Base-by-base conservation (phyloP, 805 yeast species). In the Ogataea polymorpha region DNA sequence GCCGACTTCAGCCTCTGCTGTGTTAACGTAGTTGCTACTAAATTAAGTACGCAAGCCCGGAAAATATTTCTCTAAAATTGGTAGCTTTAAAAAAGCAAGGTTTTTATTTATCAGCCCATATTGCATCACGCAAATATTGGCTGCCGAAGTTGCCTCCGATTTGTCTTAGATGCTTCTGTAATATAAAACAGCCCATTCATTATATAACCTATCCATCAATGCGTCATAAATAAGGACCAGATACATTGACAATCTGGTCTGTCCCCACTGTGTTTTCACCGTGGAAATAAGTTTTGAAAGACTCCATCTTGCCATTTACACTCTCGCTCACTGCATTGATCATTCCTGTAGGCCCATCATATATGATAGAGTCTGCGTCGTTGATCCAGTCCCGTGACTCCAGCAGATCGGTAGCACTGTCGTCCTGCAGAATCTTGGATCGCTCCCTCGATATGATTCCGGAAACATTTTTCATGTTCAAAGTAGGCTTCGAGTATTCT, bases 331-430 rank as follows among this genome's bases (percentile, higher is more conserved):
- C 74, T 14, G 84, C 80, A 16, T 80, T 72, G 15, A 83, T 63
- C 67, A 82, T 65, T 0, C 90, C 89, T 0, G 90, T 78, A 0
- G 89, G 86, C 0, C 90, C 90, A 27, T 80, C 82, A 60, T 65
- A 60, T 21, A 49, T 42, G 8, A 69, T 52, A 2, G 72, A 61
- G 13, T 64, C 72, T 6, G 59, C 58, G 33, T 68, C 66, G 42
- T 78, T 72, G 20, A 81, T 67, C 88, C 89, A 82, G 15, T 65
- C 31, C 4, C 33, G 31, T 17, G 37, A 14, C 8, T 39, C 39
- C 17, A 25, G 23, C 30, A 24, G 27, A n/a, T 24, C 35, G 23
- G 20, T 42, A 32, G 29, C 38, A 43, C 27, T 37, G 33, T 12
- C 29, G 39, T 15, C 21, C n/a, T 24, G 27, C n/a, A 24, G 6